A percentile compares a stretch with the other conserved stretches of the same genome.
Conservation (phyloP, 371 early-diverging fungal genomes). For the Globomyces sp. region DNA sequence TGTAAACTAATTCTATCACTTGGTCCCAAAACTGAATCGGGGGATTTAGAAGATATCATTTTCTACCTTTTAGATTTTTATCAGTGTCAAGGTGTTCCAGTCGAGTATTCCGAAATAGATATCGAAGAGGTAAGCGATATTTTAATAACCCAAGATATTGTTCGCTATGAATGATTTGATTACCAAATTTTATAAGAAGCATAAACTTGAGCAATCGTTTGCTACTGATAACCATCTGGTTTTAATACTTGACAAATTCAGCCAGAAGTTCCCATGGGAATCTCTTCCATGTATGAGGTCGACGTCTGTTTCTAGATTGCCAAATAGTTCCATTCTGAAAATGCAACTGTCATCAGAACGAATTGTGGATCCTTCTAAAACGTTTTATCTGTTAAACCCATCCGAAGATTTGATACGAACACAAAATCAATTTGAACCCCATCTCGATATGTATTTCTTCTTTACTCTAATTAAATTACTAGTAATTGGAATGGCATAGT, state of each 20-base stretch:
- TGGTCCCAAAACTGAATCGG: constrained; percentile 9
- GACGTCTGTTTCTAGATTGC: constrained; percentile 75
- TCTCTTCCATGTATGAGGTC: constrained; percentile 67
- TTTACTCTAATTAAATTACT: too few species aligned
- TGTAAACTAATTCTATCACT: constrained; percentile 15
- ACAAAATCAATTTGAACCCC: constrained; percentile 65
- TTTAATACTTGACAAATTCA: constrained; percentile 76
- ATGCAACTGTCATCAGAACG: constrained; percentile 59
- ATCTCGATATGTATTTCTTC: neutral
- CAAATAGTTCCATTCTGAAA: constrained; percentile 70
- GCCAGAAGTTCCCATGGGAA: constrained; percentile 85
- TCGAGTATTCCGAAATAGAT: constrained; percentile 55
- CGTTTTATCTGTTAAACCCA: constrained; percentile 88
- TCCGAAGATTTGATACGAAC: constrained; percentile 80
- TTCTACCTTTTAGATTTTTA: constrained; percentile 68
- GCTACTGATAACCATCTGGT: constrained; percentile 58
- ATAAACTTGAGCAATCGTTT: neutral
- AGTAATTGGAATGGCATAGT: constrained; percentile 6
- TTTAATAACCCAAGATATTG: constrained; percentile 31
- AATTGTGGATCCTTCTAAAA: constrained; percentile 49
- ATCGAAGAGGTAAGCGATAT: constrained; percentile 49
- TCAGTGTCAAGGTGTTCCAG: constrained; percentile 47
- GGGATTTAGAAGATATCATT: constrained; percentile 65
- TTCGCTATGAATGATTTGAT: constrained; percentile 36
- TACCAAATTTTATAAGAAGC: constrained; percentile 25